phyloP scores from a whole-genome alignment of 805 yeast species.

The Scheffersomyces lignosus region DNA sequence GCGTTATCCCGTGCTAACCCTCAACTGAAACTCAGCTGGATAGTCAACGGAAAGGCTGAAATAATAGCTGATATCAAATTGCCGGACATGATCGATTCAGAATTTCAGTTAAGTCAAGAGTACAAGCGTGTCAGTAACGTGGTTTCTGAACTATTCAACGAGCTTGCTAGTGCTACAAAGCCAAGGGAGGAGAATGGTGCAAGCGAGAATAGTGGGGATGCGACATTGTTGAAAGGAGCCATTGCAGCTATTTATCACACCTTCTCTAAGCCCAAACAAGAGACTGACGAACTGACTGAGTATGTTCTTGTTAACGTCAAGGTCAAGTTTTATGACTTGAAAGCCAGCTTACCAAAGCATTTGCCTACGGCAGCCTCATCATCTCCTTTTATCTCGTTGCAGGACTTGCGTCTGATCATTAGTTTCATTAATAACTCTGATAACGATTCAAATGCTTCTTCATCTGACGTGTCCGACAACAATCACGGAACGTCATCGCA shows the following conservation, averaged over 20 bases:
- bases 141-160: constrained; percentile 26
- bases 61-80: constrained; percentile 70
- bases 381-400: constrained; percentile 56
- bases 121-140: constrained; percentile 25
- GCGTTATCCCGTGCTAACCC: constrained; percentile 27
- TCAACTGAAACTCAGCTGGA: constrained; percentile 63
- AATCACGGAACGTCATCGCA: constrained; percentile 9
- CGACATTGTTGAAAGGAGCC: constrained; percentile 37
- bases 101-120: constrained; percentile 12
- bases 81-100: constrained; percentile 47
- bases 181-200: constrained; percentile 3
- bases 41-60: constrained; percentile 68
- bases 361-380: constrained; percentile 52
- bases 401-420: constrained; percentile 61
- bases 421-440: constrained; percentile 55
- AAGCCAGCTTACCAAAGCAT: constrained; percentile 51
- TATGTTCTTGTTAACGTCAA: constrained; percentile 70
- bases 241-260: constrained; percentile 43
- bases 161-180: constrained; percentile 20
- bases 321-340: constrained; percentile 61
- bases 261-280: constrained; percentile 22
- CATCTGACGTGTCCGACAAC: constrained; percentile 17
- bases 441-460: constrained; percentile 29
- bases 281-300: constrained; percentile 19
- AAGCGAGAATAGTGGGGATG: constrained; percentile 14